phyloP scores from a whole-genome alignment of 2,329 filamentous ascomycete species.

The Pyrenophora seminiperda region DNA sequence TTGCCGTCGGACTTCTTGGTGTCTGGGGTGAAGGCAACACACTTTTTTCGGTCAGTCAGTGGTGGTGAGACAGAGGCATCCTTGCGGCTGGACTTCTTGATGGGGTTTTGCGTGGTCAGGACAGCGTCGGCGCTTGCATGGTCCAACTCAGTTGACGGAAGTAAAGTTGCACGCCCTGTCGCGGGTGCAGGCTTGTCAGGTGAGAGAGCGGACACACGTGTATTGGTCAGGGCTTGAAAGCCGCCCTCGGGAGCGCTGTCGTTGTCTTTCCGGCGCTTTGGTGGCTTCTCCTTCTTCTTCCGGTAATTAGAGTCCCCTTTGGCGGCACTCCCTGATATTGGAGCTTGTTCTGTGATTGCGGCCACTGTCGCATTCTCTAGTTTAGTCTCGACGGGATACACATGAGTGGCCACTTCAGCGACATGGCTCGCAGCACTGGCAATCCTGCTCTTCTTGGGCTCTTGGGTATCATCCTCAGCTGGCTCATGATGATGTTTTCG shows the following conservation, averaged over 20 bases:
- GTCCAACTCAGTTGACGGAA: conserved; percentile 40
- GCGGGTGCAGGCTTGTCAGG: conserved; percentile 15
- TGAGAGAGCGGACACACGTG: conserved; percentile 28
- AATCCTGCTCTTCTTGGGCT: conserved; percentile 37
- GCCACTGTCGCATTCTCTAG: conserved; percentile 15
- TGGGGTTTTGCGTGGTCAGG: conserved; percentile 27
- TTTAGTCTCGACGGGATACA: conserved; percentile 3
- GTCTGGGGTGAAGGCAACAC: conserved; percentile 68
- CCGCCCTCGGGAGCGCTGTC: conserved; percentile 5
- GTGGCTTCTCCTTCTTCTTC: conserved; percentile 37
- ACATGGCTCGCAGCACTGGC: conserved; percentile 5
- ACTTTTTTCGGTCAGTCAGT: conserved; percentile 54
- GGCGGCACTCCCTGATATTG: conserved; percentile 17
- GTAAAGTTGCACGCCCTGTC: conserved; percentile 28
- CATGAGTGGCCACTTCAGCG: conserved; percentile 5
- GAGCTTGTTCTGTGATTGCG: conserved; percentile 5
- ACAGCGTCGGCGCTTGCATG: conserved; percentile 13
- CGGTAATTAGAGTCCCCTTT: conserved; percentile 47
- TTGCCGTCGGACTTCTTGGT: conserved; percentile 64
- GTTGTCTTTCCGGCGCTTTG: conserved; percentile 25
- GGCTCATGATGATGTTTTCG: conserved; percentile 39
- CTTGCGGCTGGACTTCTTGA: conserved; percentile 20
- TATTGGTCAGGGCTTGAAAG: conserved; percentile 11
- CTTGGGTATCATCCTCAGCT: conserved; percentile 32
- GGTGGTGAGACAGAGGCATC: conserved; percentile 34